Evolutionary conservation across 495 filamentous ascomycete genomes (phyloP), one percentile per base, ranked within the genome.

Genomic region (Aspergillus hancockii): DNA sequence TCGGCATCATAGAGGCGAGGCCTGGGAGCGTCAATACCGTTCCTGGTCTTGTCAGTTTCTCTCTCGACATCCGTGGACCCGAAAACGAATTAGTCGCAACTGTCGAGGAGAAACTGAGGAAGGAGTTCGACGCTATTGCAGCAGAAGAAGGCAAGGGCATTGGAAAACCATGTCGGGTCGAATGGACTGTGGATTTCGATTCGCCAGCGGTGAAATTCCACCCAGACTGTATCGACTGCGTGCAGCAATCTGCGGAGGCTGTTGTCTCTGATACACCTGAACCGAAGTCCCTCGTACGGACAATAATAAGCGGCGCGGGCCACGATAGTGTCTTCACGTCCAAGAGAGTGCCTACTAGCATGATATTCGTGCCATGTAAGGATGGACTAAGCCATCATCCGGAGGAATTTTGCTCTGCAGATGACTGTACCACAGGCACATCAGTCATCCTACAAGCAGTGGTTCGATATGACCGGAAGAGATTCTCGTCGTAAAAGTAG

Each of bases 21-120:
- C 88, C 88, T 0, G 87, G 88, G 8, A 84, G 79, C 57, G 88
- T 88, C 18, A 92, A 92, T 69, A 93, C 90, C 0, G 87, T 92
- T 3, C 89, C 90, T 0, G 87, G 88, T 0, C 65, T 70, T 10
- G 89, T 91, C 36, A 79, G 78, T 40, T 91, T 92, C 67, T 84
- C 80, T 12, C 79, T 93, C 14, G 90, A 94, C 62, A 81, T 93
- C 47, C 85, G 90, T 19, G 80, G 85, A 0, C 83, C 83, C 0
- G 69, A 83, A 38, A 85, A 89, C 60, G 73, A 70, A 19, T 80
- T 79, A 6, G 75, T 92, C 4, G 72, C 78, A 8, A 66, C 71
- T 23, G 72, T 90, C n/a, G 83, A 87, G 63, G 63, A 77, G n/a
- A 64, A 76, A 34, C 71, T 88, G 63, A 76, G 71, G 23, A 59